Evolutionary conservation across 345 rosid species (phyloP).

Genomic region (Arabidopsis arenosa): DNA sequence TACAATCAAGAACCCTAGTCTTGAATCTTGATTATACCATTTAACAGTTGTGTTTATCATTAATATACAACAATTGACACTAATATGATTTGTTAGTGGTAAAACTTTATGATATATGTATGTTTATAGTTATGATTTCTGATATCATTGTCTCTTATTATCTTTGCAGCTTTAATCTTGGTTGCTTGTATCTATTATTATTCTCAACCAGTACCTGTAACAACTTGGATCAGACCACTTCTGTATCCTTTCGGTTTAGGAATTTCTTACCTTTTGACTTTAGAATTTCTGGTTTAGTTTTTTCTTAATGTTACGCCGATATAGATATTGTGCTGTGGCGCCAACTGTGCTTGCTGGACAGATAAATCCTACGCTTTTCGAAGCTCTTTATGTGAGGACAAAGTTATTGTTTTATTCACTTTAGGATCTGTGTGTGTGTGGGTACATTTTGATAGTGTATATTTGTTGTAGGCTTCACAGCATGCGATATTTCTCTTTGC

Average conservation of each 20-base stretch:
- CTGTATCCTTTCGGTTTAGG: conserved; percentile 59
- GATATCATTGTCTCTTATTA: conserved; percentile 22
- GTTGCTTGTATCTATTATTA: conserved; percentile 71
- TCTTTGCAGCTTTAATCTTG: conserved; percentile 70
- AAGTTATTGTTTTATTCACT: background rate
- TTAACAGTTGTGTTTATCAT: background rate
- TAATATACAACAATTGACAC: background rate
- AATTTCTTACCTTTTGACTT: conserved; percentile 13
- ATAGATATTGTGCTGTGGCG: conserved; percentile 83
- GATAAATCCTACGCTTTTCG: conserved; percentile 82
- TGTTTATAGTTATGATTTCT: conserved; percentile 29
- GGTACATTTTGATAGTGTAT: background rate
- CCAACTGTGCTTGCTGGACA: conserved; percentile 85
- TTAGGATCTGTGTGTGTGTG: background rate
- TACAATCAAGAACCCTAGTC: background rate
- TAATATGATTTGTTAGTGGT: background rate
- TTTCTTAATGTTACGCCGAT: conserved; percentile 46
- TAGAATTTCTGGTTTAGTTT: conserved; percentile 5
- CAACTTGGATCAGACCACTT: conserved; percentile 64
- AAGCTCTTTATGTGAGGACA: conserved; percentile 84
- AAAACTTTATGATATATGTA: background rate
- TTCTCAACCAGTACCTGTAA: conserved; percentile 59
- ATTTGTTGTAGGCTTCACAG: conserved; percentile 78
- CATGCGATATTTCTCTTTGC: conserved; percentile 94
- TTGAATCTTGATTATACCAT: too few species aligned